Evolutionary conservation across 441 rosid genomes (phyloP).

Genomic region (Melastoma candidum): DNA sequence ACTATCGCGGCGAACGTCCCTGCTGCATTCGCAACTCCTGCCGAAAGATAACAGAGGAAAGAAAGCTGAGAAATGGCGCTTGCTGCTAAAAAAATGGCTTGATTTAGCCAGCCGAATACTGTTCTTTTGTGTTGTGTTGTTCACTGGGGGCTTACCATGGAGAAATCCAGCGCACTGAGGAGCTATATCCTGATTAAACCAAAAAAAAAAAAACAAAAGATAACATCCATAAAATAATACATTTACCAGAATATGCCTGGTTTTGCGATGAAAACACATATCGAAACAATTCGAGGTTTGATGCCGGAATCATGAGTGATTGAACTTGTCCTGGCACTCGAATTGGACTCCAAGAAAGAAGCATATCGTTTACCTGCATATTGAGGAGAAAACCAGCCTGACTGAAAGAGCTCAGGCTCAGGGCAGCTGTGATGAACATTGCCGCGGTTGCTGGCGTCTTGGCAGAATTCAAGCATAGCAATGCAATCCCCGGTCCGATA

Average conservation of each 20-base stretch:
- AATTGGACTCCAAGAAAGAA: background rate
- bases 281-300: background rate
- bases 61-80: background rate
- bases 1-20: conserved; percentile 90
- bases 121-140: background rate
- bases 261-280: background rate
- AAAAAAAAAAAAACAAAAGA: background rate
- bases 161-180: conserved; percentile 77
- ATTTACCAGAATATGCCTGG: background rate
- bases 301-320: background rate
- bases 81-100: background rate
- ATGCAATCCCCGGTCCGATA: conserved; percentile 72
- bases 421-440: conserved; percentile 50
- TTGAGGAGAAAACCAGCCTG: conserved; percentile 98
- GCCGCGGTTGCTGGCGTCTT: conserved; percentile 62
- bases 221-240: too few species aligned
- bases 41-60: background rate
- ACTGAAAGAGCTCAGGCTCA: conserved; percentile 91
- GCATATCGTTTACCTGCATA: conserved; percentile 51
- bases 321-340: background rate
- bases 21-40: conserved; percentile 79
- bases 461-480: conserved; percentile 71
- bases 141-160: conserved; percentile 40
- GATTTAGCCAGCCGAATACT: too few species aligned
- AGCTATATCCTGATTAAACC: conserved; percentile 61